Conservation (phyloP, 345 rosid genomes). For the Eucalyptus coolabah region DNA sequence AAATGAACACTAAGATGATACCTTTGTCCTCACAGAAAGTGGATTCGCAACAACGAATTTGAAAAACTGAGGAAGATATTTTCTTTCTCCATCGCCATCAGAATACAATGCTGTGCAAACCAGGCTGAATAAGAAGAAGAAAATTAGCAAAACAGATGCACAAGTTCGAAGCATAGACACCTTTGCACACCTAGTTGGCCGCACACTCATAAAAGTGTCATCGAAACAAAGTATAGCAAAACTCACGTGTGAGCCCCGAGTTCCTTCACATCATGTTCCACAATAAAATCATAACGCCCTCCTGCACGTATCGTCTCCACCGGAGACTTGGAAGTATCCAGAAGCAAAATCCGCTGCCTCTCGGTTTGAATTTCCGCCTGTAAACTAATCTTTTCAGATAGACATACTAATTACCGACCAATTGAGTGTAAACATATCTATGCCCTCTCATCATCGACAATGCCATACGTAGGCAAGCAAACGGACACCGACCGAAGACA, state of each 20-base stretch:
- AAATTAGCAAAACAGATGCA: background rate
- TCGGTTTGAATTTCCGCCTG: constrained; percentile 99
- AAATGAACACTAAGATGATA: background rate
- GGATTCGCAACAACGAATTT: constrained; percentile 89
- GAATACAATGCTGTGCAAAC: constrained; percentile 85
- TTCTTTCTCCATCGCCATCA: constrained; percentile 82
- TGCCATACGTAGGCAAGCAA: background rate
- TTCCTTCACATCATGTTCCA: constrained; percentile 97
- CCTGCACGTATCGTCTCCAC: constrained; percentile 80
- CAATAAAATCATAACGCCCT: constrained; percentile 92
- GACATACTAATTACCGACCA: background rate
- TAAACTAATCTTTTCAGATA: background rate
- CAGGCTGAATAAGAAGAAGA: constrained; percentile 32
- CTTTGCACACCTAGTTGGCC: background rate
- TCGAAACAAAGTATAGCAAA: background rate
- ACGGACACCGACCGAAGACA: background rate
- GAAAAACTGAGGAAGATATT: constrained; percentile 96
- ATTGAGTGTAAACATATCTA: background rate
- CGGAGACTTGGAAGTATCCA: constrained; percentile 82
- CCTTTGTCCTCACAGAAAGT: constrained; percentile 93
- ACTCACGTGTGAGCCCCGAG: constrained; percentile 95
- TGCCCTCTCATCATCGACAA: background rate
- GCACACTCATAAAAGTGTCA: background rate
- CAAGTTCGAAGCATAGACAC: background rate
- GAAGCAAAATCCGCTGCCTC: constrained; percentile 75